Conservation (phyloP, 2,329 filamentous ascomycete species). For the Triangularia verruculosa region DNA sequence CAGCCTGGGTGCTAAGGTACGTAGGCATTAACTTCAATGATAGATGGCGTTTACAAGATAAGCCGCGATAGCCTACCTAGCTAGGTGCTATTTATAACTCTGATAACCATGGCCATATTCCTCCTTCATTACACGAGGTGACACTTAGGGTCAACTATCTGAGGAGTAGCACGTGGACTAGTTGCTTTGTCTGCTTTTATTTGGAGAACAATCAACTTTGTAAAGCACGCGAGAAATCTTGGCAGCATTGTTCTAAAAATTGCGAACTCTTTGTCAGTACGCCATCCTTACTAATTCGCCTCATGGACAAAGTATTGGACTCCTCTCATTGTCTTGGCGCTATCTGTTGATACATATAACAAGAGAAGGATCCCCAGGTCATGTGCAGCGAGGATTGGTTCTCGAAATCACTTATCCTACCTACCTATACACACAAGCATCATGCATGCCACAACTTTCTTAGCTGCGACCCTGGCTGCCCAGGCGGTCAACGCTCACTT, state of each 20-base stretch:
- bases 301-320: neutral
- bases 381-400: neutral
- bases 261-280: neutral
- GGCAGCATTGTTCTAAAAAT: neutral
- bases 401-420: neutral
- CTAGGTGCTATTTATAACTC: too few relatives aligned
- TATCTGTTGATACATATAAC: neutral
- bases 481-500: conserved; percentile 18
- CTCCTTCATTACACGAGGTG: too few relatives aligned
- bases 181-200: neutral
- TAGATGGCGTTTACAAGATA: too few relatives aligned
- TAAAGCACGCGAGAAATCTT: neutral
- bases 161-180: too few relatives aligned
- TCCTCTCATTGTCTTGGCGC: neutral
- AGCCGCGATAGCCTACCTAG: too few relatives aligned
- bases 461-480: neutral
- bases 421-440: neutral
- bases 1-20: too few relatives aligned
- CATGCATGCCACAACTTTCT: neutral
- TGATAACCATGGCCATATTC: too few relatives aligned
- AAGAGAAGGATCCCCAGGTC: neutral
- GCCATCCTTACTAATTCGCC: neutral
- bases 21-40: too few relatives aligned
- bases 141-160: too few relatives aligned
- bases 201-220: neutral